Evolutionary conservation across 345 rosid genomes (phyloP).

Genomic region (Raphanus raphanistrum): DNA sequence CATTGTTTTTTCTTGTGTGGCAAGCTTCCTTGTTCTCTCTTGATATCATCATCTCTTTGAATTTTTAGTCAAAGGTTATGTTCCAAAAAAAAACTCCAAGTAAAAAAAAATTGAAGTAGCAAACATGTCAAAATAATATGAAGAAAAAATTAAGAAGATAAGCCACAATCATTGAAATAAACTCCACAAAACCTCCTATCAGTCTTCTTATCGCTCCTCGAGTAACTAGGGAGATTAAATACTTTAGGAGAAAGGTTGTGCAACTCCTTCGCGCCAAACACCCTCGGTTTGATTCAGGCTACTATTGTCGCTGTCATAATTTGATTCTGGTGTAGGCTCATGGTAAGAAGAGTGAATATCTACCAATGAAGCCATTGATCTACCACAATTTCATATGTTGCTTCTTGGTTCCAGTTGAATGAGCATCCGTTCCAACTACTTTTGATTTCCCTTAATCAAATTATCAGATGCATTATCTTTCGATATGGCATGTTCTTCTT

Average conservation of each 20-base stretch:
- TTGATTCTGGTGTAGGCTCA: slow-evolving; percentile 43
- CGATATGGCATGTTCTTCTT: slow-evolving; percentile 39
- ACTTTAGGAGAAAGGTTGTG: slow-evolving; percentile 47
- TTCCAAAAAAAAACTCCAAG: neutral
- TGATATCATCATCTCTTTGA: neutral
- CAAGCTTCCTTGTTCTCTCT: neutral
- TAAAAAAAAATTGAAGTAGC: neutral
- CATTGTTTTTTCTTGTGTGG: neutral
- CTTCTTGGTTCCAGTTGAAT: slow-evolving; percentile 54
- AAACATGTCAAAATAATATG: neutral
- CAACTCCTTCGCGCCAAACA: slow-evolving; percentile 67
- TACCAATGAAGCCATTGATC: slow-evolving; percentile 61
- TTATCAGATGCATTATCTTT: slow-evolving; percentile 48
- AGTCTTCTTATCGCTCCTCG: no score
- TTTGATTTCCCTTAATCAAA: slow-evolving; percentile 54
- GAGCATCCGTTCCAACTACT: slow-evolving; percentile 54
- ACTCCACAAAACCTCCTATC: no score
- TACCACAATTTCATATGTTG: slow-evolving; percentile 79
- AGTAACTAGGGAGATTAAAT: neutral
- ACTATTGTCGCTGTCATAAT: slow-evolving; percentile 24
- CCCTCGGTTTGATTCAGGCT: slow-evolving; percentile 41
- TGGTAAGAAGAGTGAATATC: slow-evolving; percentile 48
- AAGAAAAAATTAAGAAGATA: neutral
- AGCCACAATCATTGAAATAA: no score
- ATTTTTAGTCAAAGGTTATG: neutral